Evolutionary conservation across 768 basidiomycete genomes (phyloP).

Genomic region (Rhizopogon vulgaris): DNA sequence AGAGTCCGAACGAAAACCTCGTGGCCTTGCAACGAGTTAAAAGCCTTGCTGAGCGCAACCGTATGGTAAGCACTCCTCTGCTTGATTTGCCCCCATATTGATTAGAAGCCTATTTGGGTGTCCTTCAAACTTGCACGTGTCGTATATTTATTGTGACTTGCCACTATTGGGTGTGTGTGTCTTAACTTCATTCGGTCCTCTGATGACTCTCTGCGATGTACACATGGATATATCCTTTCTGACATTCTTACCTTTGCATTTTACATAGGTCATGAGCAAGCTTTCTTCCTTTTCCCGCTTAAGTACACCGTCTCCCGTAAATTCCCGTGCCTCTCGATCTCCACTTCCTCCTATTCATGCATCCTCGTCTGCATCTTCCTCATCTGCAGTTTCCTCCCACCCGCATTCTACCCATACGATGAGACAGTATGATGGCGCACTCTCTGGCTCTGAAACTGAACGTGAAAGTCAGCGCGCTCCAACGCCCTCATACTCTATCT

Average conservation of each 20-base stretch:
- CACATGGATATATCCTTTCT: constrained; percentile 15
- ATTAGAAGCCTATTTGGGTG: constrained; percentile 18
- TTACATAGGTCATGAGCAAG: constrained; percentile 57
- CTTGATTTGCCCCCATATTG: constrained; percentile 14
- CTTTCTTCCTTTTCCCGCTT: constrained; percentile 40
- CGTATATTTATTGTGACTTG: constrained; percentile 13
- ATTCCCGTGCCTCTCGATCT: constrained; percentile 30
- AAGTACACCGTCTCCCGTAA: constrained; percentile 49
- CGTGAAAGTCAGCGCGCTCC: constrained; percentile 46
- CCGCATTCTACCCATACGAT: constrained; percentile 18
- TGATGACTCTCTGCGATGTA: neutral
- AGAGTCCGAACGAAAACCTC: constrained; percentile 45
- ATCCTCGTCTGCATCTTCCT: constrained; percentile 29
- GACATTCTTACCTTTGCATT: neutral
- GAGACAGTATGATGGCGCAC: constrained; percentile 29
- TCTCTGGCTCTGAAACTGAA: constrained; percentile 81
- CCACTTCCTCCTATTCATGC: constrained; percentile 27
- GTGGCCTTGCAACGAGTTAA: constrained; percentile 61
- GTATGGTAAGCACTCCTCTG: constrained; percentile 46
- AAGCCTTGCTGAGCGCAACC: constrained; percentile 66
- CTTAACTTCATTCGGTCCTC: constrained; percentile 3
- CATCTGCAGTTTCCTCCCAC: constrained; percentile 30
- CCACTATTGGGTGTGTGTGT: constrained; percentile 1
- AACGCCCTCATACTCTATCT: constrained; percentile 24
- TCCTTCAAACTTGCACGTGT: constrained; percentile 26